Base-by-base conservation (phyloP, 257 asterid species). In the Buddleja alternifolia region DNA sequence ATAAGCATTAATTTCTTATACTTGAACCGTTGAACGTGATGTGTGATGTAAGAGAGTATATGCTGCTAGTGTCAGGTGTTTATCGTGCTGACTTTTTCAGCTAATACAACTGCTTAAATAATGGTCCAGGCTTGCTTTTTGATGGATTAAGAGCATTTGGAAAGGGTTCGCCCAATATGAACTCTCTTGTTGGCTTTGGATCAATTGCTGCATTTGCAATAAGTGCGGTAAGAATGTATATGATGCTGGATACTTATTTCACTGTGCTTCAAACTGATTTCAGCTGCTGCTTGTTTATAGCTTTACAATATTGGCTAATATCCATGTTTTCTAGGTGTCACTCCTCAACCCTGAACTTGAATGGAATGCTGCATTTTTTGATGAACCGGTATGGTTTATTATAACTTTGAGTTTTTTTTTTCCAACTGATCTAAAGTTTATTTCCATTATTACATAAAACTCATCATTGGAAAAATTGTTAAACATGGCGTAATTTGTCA, bases 101-200 rank as follows among this genome's bases (percentile, higher is more conserved):
- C 68, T 62, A 54, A 71, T 15, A 48, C 60, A 25, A 29, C 67
- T 45, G 24, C 56, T 60, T 66, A 24, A 60, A 63, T 36, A 56
- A 51, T 77, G 73, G 65, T 56, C 64, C 85, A 93, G 98, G 87
- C 82, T 81, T 93, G 85, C 95, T 93, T 72, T 82, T 87, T 80
- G 97, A 93, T 68, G 97, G 97, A 42, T 60, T 90, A 45, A 78
- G 71, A 76, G 96, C 98, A 66, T 83, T 93, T 64, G 66, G 79
- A 63, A 93, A 93, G 82, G 94, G 96, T 51, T 90, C 95, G 7
- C 98, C 98, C 45, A 93, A 93, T 82, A 93, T 88, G 96, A 93
- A 93, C 84, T 93, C 98, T 25, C 98, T 93, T 51, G 97, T 93
- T 56, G 97, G 97, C 73, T 90, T 93, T 79, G 98, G 98, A 70